Evolutionary conservation across 257 asterid species (phyloP).

Genomic region (Nicotiana knightiana): DNA sequence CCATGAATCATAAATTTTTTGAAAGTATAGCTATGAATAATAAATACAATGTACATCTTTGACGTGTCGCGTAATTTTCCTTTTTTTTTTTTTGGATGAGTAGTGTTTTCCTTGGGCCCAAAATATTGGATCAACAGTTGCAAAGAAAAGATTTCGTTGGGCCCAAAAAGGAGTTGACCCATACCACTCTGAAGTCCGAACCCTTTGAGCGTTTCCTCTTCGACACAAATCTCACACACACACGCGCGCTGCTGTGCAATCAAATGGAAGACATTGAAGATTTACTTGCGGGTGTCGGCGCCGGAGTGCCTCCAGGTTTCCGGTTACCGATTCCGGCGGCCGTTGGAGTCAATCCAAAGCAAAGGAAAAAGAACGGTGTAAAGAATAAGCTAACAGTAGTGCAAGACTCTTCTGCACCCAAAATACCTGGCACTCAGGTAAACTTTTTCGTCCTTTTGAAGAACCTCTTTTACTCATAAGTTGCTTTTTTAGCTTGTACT

Average conservation of each 20-base stretch:
- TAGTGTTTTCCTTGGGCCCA: too few species aligned
- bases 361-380: conserved; percentile 25
- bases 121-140: too few species aligned
- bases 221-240: background rate
- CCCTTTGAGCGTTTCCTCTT: too few species aligned
- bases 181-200: too few species aligned
- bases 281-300: conserved; percentile 52
- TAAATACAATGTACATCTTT: too few species aligned
- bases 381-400: conserved; percentile 14
- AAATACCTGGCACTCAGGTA: conserved; percentile 94
- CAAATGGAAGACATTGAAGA: conserved; percentile 90
- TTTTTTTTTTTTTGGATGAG: too few species aligned
- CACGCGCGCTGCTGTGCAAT: background rate
- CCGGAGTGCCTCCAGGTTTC: conserved; percentile 70
- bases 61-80: too few species aligned
- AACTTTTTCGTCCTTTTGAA: background rate
- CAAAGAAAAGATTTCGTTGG: too few species aligned
- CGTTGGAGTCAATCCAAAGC: conserved; percentile 59
- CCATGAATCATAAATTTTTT: too few species aligned
- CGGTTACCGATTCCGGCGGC: conserved; percentile 51
- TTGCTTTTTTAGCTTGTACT: background rate
- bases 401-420: conserved; percentile 31
- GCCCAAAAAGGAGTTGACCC: too few species aligned
- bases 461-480: background rate
- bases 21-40: too few species aligned